These are phyloP conservation scores for Bolboschoenus planiculmis DNA, from an alignment of 176 grass and related monocot genomes.

Conservation along the genomic window DNA sequence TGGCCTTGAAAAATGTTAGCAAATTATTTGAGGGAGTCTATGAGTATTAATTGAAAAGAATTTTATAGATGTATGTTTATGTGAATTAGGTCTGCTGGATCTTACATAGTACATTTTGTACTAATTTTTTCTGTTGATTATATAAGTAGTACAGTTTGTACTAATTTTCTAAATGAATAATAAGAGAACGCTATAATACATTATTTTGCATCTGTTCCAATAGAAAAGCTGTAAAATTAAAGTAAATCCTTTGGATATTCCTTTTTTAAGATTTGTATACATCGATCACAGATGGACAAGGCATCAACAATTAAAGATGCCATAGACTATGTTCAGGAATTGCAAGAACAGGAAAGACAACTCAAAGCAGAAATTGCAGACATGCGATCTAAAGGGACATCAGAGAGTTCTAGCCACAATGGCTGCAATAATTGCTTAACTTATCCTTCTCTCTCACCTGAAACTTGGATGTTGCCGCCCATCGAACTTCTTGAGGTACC, in stretches of 20 bases:
- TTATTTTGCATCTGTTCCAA: background rate
- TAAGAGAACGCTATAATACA: background rate
- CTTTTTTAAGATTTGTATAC: background rate
- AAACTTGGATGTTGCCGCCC: slow-evolving; percentile 14
- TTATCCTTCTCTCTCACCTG: background rate
- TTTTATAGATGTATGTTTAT: no score
- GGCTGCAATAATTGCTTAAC: background rate
- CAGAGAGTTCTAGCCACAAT: background rate
- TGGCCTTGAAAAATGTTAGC: no score
- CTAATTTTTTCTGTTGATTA: no score
- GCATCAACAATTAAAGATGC: slow-evolving; percentile 57
- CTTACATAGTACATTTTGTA: background rate
- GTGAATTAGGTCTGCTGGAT: background rate
- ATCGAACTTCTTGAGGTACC: slow-evolving; percentile 34
- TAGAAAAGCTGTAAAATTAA: background rate
- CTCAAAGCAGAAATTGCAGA: slow-evolving; percentile 33
- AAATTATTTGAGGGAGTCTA: no score
- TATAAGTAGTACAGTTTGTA: no score
- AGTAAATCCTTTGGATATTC: background rate
- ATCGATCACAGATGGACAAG: slow-evolving; percentile 57
- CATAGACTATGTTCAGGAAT: slow-evolving; percentile 45
- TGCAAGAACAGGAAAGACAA: slow-evolving; percentile 40
- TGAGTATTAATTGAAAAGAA: no score
- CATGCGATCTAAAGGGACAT: slow-evolving; percentile 11
- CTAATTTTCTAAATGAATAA: background rate